Evolutionary conservation across 1,139 yeast species (phyloP), one percentile per base, ranked within the genome.

Genomic region (Cylindricascospora bacillispora): DNA sequence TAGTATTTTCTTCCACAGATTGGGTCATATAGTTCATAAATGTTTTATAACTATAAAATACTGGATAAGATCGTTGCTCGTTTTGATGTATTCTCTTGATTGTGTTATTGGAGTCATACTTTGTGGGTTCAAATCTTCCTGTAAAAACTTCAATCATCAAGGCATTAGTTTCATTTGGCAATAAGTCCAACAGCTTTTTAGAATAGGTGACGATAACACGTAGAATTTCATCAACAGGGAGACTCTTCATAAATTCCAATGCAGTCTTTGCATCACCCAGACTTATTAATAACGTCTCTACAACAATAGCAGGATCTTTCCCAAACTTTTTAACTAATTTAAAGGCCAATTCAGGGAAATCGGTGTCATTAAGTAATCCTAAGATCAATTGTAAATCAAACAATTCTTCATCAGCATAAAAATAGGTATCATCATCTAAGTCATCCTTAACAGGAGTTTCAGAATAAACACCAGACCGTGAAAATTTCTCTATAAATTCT

Each of bases 61-160:
- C 68, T 1, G 71, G 69, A 18, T 18, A 7, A 7, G 21, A 18
- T 7, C 9, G 7, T 10, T 10, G 7, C 24, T 46, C 43, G 9
- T 39, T 41, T 15, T 41, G 40, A 15, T 37, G 36, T 18, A 10
- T 18, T 18, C 10, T 10, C 10, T 18, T 18, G n/a, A 15, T 29
- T 9, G 18, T 26, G 11, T 14, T 27, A 5, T 18, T 16, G 4
- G 15, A 16, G 7, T 29, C 22, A 15, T 35, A 37, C 7, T 39
- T 32, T 26, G 44, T 45, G 1, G 89, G 80, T 13, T 57, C 57
- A 47, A 77, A 89, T 35, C 70, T 73, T 0, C 97, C 97, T 0
- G 97, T 86, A 50, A 89, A 89, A 1, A 86, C 79, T 25, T 80
- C 79, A 34, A 89, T 86, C 33, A 86, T 61, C 25, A 89, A 56